A percentile compares a stretch with the other conserved stretches of the same genome.
Evolutionary conservation across 306 rosid species (phyloP).

Genomic region (Lathyrus sativus): DNA sequence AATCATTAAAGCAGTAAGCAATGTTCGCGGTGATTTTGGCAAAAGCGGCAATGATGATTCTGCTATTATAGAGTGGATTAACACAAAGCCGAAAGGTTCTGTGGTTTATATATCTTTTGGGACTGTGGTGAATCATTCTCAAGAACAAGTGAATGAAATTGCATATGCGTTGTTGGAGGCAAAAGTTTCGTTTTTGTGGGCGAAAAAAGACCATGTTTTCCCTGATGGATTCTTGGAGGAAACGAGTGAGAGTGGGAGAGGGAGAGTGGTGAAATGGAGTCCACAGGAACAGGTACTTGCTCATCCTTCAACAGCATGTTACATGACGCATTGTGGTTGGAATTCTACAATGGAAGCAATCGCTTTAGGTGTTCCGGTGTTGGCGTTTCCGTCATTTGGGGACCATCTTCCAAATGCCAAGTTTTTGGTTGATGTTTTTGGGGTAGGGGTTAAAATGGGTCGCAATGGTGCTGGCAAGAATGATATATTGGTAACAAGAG

Average conservation of each 20-base stretch:
- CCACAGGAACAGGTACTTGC: constrained; percentile 62
- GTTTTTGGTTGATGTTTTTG: constrained; percentile 59
- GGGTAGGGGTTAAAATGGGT: constrained; percentile 53
- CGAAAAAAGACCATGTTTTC: constrained; percentile 39
- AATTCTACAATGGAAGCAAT: not conserved
- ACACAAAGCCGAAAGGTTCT: constrained; percentile 40
- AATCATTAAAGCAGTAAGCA: not conserved
- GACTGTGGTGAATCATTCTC: not conserved
- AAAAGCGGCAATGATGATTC: constrained; percentile 54
- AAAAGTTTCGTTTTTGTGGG: constrained; percentile 58
- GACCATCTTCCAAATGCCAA: constrained; percentile 73
- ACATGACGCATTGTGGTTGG: constrained; percentile 72
- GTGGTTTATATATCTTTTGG: constrained; percentile 63
- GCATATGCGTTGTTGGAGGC: constrained; percentile 59
- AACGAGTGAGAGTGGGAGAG: constrained; percentile 47
- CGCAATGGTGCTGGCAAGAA: too few relatives aligned
- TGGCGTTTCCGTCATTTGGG: constrained; percentile 75
- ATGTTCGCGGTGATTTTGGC: constrained; percentile 50
- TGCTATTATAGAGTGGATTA: constrained; percentile 53
- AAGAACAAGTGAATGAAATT: constrained; percentile 62
- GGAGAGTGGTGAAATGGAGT: constrained; percentile 66
- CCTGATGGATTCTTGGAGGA: constrained; percentile 54
- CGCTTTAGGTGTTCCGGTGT: constrained; percentile 54
- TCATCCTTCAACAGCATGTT: constrained; percentile 62
- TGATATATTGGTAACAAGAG: constrained; percentile 47